Percentiles rank a stretch among this genome's conserved stretches.
These are phyloP conservation scores for Nakazawaea peltata DNA, from an alignment of 805 yeast genomes.

Conservation along the genomic window DNA sequence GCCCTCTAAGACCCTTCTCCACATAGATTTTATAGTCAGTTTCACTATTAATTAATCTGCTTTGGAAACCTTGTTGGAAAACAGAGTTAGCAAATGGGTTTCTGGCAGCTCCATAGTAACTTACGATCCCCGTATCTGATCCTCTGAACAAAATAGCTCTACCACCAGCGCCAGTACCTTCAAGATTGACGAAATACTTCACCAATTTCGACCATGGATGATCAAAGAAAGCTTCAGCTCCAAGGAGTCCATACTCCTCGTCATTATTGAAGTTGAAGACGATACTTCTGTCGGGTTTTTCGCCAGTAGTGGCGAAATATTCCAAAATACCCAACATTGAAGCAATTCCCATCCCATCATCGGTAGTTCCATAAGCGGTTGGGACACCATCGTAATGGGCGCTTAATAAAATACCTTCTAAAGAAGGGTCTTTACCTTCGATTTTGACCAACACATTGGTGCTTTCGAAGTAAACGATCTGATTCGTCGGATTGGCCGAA, in stretches of 20 bases:
- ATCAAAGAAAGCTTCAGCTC: constrained; percentile 64
- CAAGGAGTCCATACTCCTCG: constrained; percentile 83
- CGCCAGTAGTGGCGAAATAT: constrained; percentile 25
- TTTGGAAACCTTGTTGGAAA: constrained; percentile 78
- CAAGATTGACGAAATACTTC: constrained; percentile 67
- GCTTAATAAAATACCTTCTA: constrained; percentile 67
- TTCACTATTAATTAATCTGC: constrained; percentile 64
- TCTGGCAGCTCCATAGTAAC: constrained; percentile 44
- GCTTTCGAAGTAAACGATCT: constrained; percentile 72
- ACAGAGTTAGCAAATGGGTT: constrained; percentile 74
- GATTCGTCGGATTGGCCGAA: constrained; percentile 28
- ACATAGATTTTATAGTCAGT: constrained; percentile 77
- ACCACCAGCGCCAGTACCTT: constrained; percentile 92
- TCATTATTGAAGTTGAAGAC: constrained; percentile 82
- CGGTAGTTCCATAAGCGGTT: constrained; percentile 80
- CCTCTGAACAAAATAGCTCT: constrained; percentile 76
- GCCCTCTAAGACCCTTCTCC: constrained; percentile 66
- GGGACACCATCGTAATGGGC: constrained; percentile 92
- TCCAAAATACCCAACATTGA: constrained; percentile 66
- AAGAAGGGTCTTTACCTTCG: constrained; percentile 47
- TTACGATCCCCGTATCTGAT: constrained; percentile 68
- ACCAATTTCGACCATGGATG: constrained; percentile 68
- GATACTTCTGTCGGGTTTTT: constrained; percentile 62
- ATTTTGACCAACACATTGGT: constrained; percentile 73
- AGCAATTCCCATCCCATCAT: constrained; percentile 87